Base-by-base conservation (phyloP, 2,329 filamentous ascomycete genomes). In the Coleophoma eucalyptorum region DNA sequence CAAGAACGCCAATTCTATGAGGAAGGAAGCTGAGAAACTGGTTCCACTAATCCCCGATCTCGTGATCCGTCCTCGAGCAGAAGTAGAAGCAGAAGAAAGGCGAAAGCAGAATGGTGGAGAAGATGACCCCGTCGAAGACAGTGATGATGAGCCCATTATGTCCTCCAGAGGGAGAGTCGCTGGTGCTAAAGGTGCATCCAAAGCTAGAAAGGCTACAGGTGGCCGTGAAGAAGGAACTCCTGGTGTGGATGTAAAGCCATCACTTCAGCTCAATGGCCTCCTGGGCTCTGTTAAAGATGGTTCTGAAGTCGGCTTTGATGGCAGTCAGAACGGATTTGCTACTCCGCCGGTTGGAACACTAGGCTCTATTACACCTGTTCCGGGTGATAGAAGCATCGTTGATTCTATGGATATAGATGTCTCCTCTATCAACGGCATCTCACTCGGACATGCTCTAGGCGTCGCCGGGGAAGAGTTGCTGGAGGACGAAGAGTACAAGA, bases 121-220 rank as follows among this genome's bases (percentile, higher is more conserved):
- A 54, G 83, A 90, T 57, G 90, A 93, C 59, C 89, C 79, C 37
- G 89, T 81, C 26, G 93, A 97, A 52, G 93, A 97, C 68, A 96
- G 91, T 59, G 93, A 97, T 63, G 93, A 97, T 65, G 92, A 96
- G 69, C 94, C 94, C 8, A 97, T 99, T 64, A 97, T 97, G 89
- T 94, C 94, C 51, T 97, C 93, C 46, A 83, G 94, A 58, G 94
- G 94, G 48, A 86, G 94, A 42, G 96, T 93, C 67, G 89, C 89
- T 65, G 87, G 90, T 19, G 84, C 84, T 55, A 93, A 87, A 62
- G 81, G 82, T 13, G 72, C 77, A 16, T 46, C 53, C 58, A 84
- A 87, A 61, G 84, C 87, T 18, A 83, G 90, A 47, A 93, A 90
- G 62, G 86, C 88, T 3, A 84, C 83, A 19, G 76, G 81, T 44